Percentiles rank a stretch among this genome's conserved stretches.
Evolutionary conservation across 1,139 yeast species (phyloP).

Genomic region (Taphrina pruni): DNA sequence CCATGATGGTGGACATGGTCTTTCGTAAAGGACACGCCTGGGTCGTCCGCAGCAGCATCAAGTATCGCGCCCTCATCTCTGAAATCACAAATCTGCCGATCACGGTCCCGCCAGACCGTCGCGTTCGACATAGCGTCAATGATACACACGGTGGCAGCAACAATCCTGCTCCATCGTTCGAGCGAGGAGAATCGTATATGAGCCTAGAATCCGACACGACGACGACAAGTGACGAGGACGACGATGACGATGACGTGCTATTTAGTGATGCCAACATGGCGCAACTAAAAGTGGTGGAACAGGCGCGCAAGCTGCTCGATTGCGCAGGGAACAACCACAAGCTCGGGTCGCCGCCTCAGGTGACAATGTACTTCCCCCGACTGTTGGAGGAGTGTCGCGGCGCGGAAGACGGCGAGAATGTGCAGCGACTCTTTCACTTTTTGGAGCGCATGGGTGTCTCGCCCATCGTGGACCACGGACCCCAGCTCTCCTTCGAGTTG

Average conservation of each 20-base stretch:
- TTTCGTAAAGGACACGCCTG: slow-evolving; percentile 32
- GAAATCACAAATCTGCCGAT: slow-evolving; percentile 20
- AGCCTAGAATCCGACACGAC: slow-evolving; percentile 3
- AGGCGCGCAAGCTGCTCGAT: slow-evolving; percentile 18
- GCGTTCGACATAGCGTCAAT: no score
- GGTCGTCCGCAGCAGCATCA: slow-evolving; percentile 22
- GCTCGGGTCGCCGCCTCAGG: slow-evolving; percentile 19
- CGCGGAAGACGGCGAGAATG: slow-evolving; percentile 12
- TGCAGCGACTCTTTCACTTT: background rate
- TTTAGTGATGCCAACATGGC: slow-evolving; percentile 11
- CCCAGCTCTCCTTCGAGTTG: slow-evolving; percentile 13
- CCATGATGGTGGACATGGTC: slow-evolving; percentile 25
- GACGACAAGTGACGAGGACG: background rate
- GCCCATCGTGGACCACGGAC: slow-evolving; percentile 16
- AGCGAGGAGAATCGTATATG: slow-evolving; percentile 2
- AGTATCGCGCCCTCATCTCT: slow-evolving; percentile 21
- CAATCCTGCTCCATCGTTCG: background rate
- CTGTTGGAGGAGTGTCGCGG: slow-evolving; percentile 19
- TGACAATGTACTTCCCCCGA: slow-evolving; percentile 24
- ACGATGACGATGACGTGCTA: slow-evolving; percentile 14
- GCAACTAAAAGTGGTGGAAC: slow-evolving; percentile 15
- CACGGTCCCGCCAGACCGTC: background rate
- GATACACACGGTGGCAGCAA: background rate
- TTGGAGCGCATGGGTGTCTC: slow-evolving; percentile 4
- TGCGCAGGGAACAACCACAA: slow-evolving; percentile 22